A percentile compares a stretch with the other conserved stretches of the same genome.
Conservation (phyloP, 1,284 basidiomycete genomes). For the Boletus mariae region DNA sequence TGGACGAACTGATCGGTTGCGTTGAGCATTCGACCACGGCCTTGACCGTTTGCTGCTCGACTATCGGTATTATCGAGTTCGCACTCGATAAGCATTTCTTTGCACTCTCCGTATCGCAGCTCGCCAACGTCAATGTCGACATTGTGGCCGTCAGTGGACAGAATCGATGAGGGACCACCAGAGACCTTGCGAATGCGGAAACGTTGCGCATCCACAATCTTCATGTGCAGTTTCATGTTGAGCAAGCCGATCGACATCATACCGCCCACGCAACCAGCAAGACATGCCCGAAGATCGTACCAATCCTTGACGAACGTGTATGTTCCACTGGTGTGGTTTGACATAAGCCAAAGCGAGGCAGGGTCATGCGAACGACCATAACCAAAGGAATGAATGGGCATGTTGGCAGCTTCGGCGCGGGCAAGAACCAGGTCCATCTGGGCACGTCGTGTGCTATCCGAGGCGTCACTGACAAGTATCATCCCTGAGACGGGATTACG, state of each 20-base stretch:
- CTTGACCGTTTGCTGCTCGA: conserved; percentile 22
- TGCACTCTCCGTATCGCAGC: conserved; percentile 84
- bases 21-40: conserved; percentile 45
- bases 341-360: conserved; percentile 97
- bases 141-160: conserved; percentile 84
- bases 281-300: conserved; percentile 86
- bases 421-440: conserved; percentile 98
- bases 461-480: conserved; percentile 88
- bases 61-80: conserved; percentile 79
- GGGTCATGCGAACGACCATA: conserved; percentile 97
- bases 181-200: conserved; percentile 91
- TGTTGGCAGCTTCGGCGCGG: conserved; percentile 91
- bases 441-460: conserved; percentile 88
- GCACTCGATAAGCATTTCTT: conserved; percentile 92
- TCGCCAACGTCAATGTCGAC: conserved; percentile 96
- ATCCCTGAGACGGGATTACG: conserved; percentile 89
- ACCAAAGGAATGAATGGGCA: conserved; percentile 95
- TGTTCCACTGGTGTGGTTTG: conserved; percentile 94
- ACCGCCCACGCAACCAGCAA: conserved; percentile 90
- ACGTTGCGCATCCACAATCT: conserved; percentile 76
- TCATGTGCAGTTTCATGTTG: conserved; percentile 90
- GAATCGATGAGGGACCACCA: conserved; percentile 78
- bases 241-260: conserved; percentile 90
- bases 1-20: conserved; percentile 80
- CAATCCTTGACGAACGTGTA: conserved; percentile 97